Evolutionary conservation across 768 basidiomycete genomes (phyloP), one percentile per base, ranked within the genome.

Genomic region (Phaffia tasmanica): DNA sequence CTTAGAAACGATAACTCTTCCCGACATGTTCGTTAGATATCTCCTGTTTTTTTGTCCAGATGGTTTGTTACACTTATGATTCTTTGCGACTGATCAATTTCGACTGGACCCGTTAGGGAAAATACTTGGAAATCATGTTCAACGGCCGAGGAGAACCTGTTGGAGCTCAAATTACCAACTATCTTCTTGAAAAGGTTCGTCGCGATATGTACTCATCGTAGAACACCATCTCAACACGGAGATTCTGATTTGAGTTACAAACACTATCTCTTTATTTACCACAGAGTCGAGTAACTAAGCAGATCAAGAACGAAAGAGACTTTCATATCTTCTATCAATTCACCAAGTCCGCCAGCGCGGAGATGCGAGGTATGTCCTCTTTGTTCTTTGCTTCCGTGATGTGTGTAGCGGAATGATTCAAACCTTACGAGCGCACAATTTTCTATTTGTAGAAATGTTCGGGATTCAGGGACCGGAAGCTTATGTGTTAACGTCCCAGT

Each of bases 291-390:
- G 90, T 98, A 16, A 93, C 97, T 15, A 92, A 93, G 46, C 95
- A 99, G 74, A 88, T 98, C 63, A 86, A 89, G 75, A 87, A 88
- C 71, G 95, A 99, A 77, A 85, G 95, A 69, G 89, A 95, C 76
- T 98, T 98, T 77, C 95, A 99, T 74, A 93, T 99, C 69, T 98
- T 99, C 80, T 99, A 98, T 76, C 95, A 99, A 75, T 95, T 98
- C 76, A 97, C 95, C 30, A 99, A 97, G 75, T 91, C 85, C 6
- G 94, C 95, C 4, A 84, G 87, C 8, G 81, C 85, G 57, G 88
- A 86, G 56, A 90, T 97, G 76, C 84, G 90, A 76, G 91, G 92
- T 89, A 72, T 65, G 82, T 25, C 35, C 9, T 32, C 47, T 58
- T 27, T 19, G 15, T 54, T 23, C 21, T 27, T 25, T 48, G 29